phyloP scores from a whole-genome alignment of 2,329 filamentous ascomycete genomes.

The Aspergillus quadrilineatus region DNA sequence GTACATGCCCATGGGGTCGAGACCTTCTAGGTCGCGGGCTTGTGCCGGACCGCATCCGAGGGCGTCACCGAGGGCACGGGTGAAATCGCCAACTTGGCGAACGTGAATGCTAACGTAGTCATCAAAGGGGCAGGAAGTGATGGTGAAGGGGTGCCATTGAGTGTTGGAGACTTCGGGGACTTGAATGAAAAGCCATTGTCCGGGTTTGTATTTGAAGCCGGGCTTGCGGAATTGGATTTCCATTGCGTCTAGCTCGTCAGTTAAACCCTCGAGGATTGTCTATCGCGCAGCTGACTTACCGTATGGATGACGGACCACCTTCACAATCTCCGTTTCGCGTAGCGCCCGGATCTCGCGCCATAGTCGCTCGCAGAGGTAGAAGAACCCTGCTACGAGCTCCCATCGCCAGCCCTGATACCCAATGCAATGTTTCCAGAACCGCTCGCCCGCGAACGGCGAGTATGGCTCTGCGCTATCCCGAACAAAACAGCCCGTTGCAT shows the following conservation, averaged over 20 bases:
- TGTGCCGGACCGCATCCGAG: conserved; percentile 89
- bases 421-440: conserved; percentile 89
- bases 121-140: conserved; percentile 96
- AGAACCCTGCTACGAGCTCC: conserved; percentile 80
- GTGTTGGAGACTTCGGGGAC: conserved; percentile 82
- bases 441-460: conserved; percentile 78
- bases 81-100: conserved; percentile 96
- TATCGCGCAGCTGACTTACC: conserved; percentile 53
- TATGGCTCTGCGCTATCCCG: conserved; percentile 70
- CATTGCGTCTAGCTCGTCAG: conserved; percentile 68
- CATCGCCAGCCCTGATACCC: conserved; percentile 97
- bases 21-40: conserved; percentile 81
- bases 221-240: conserved; percentile 97
- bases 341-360: conserved; percentile 87
- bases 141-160: conserved; percentile 99
- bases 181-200: conserved; percentile 97
- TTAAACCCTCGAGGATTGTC: conserved; percentile 16
- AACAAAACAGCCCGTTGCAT: conserved; percentile 94
- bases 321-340: conserved; percentile 82
- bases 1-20: conserved; percentile 96
- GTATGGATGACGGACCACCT: conserved; percentile 93
- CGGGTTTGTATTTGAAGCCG: conserved; percentile 96
- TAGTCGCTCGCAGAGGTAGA: conserved; percentile 84
- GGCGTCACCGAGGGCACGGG: conserved; percentile 85
- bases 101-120: conserved; percentile 93